A percentile compares a stretch with the other conserved stretches of the same genome.
Evolutionary conservation across 208 protist species (phyloP).

Genomic region (Sergeia podlipaevii): DNA sequence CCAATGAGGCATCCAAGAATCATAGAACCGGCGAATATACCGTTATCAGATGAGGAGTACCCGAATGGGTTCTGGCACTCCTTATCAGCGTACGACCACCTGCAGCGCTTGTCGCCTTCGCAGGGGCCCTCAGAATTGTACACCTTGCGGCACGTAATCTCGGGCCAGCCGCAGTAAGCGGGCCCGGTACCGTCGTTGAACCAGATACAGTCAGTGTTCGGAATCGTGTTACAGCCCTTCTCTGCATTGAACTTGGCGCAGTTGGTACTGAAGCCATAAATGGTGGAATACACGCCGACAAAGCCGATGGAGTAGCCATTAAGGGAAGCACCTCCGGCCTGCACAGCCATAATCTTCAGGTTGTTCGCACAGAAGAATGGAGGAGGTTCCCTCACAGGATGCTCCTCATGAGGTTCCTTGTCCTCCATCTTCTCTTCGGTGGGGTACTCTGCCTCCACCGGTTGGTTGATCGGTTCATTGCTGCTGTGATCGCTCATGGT

Average conservation of each 20-base stretch:
- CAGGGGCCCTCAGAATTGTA: conserved; percentile 16
- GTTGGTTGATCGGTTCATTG: not conserved
- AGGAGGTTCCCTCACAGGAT: not conserved
- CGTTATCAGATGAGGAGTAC: conserved; percentile 50
- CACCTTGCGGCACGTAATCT: conserved; percentile 21
- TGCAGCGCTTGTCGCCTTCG: conserved; percentile 27
- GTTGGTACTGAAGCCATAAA: conserved; percentile 56
- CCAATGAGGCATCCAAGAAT: conserved; percentile 79
- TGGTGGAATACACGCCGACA: conserved; percentile 57
- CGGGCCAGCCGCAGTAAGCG: conserved; percentile 34
- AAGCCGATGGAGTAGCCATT: conserved; percentile 78
- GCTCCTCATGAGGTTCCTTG: not conserved
- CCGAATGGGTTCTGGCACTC: conserved; percentile 52
- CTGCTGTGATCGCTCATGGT: not conserved
- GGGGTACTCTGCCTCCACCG: conserved; percentile 6
- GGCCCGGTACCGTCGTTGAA: not conserved
- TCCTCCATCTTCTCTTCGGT: not conserved
- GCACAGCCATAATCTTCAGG: conserved; percentile 45
- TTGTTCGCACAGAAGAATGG: conserved; percentile 43
- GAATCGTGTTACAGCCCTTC: conserved; percentile 30
- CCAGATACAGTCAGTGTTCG: conserved; percentile 62
- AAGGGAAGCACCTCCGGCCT: conserved; percentile 37
- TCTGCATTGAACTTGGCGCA: conserved; percentile 36
- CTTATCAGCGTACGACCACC: conserved; percentile 39
- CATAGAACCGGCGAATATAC: conserved; percentile 82